Evolutionary conservation across 306 rosid species (phyloP).

Genomic region (Mimosa pudica): DNA sequence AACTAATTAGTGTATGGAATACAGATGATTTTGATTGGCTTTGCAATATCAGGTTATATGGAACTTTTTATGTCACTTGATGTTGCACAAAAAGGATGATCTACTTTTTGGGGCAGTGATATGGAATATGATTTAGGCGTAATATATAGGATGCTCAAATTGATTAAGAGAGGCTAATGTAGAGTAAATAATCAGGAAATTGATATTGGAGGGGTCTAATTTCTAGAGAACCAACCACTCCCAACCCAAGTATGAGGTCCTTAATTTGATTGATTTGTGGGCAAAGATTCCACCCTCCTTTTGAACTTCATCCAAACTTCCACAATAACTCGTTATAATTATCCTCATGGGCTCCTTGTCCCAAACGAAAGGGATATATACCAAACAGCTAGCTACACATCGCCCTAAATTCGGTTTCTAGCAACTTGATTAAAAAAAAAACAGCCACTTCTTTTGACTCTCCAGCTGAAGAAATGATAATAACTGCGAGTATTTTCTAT

Average conservation of each 20-base stretch:
- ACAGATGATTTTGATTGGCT: neutral
- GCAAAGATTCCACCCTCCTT: constrained; percentile 9
- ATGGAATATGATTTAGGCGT: neutral
- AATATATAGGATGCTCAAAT: neutral
- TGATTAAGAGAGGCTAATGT: constrained; percentile 1
- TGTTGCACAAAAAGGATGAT: neutral
- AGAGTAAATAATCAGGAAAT: neutral
- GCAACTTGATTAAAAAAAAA: neutral
- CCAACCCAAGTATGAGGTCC: neutral
- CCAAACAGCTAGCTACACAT: constrained; percentile 2
- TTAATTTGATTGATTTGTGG: constrained; percentile 11
- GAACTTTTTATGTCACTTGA: neutral
- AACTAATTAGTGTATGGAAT: neutral
- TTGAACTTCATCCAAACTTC: constrained; percentile 19
- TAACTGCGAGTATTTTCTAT: neutral
- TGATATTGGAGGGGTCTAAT: neutral
- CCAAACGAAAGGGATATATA: constrained; percentile 30
- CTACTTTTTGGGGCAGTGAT: neutral
- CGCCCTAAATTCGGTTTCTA: neutral
- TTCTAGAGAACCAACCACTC: constrained; percentile 12
- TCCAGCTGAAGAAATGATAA: neutral
- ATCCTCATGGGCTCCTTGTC: neutral
- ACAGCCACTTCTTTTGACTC: neutral
- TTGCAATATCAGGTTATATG: neutral
- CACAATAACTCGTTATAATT: neutral